phyloP scores from a whole-genome alignment of 169 alveolate species.

The Toxoplasma gondii region DNA sequence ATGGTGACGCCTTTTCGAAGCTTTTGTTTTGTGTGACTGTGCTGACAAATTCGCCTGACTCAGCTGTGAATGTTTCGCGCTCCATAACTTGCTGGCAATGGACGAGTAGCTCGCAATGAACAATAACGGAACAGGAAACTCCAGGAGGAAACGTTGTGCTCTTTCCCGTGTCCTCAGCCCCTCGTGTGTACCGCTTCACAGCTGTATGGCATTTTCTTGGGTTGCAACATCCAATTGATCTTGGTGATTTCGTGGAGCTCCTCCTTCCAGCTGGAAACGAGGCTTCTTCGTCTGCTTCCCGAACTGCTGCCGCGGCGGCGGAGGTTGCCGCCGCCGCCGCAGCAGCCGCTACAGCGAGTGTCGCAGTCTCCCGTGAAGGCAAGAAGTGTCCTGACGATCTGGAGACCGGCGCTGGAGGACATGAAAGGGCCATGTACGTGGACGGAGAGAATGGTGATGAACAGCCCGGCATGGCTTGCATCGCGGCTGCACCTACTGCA shows the following conservation, averaged over 20 bases:
- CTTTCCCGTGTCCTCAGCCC: background rate
- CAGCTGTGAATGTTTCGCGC: too few relatives aligned
- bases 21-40: too few relatives aligned
- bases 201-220: background rate
- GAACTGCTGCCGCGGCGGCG: constrained; percentile 1
- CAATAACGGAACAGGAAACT: too few relatives aligned
- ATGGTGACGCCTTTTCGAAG: too few relatives aligned
- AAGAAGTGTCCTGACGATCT: background rate
- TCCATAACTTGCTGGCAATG: too few relatives aligned
- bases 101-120: too few relatives aligned
- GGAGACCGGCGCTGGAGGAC: background rate
- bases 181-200: background rate
- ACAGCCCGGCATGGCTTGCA: background rate
- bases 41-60: too few relatives aligned
- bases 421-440: background rate
- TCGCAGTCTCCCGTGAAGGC: background rate
- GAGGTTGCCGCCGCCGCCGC: constrained; percentile 14
- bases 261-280: background rate
- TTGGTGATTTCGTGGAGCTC: constrained; percentile 17
- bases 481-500: background rate
- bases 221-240: constrained; percentile 2
- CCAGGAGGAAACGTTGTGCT: background rate
- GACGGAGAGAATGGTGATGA: background rate
- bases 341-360: background rate
- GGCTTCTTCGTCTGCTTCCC: background rate